Evolutionary conservation across 2,329 filamentous ascomycete species (phyloP).

Genomic region (Ophiocordyceps camponoti-saundersi): DNA sequence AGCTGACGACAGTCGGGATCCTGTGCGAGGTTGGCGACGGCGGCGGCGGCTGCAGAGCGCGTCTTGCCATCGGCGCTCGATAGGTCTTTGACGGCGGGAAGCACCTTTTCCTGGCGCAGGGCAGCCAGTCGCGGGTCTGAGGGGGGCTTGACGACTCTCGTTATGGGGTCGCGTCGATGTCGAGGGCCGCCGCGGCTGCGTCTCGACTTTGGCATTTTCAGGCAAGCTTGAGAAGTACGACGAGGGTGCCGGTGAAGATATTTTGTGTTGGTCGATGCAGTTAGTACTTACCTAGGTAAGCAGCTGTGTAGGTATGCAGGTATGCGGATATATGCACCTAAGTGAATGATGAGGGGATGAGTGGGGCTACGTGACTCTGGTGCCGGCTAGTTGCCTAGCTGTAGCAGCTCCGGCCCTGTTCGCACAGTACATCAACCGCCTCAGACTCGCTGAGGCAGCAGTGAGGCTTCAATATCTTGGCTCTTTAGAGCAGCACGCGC

Average conservation of each 20-base stretch:
- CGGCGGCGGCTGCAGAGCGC: slow-evolving; percentile 40
- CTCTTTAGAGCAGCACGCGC: too few relatives aligned
- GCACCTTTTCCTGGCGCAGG: slow-evolving; percentile 43
- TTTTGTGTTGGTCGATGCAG: background rate
- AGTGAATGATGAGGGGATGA: too few relatives aligned
- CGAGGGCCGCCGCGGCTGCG: slow-evolving; percentile 30
- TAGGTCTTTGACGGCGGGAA: slow-evolving; percentile 44
- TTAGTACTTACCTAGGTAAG: background rate
- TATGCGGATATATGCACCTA: too few relatives aligned
- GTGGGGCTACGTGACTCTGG: too few relatives aligned
- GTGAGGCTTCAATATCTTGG: too few relatives aligned
- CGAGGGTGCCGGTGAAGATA: background rate
- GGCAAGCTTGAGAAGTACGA: background rate
- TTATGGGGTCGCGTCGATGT: slow-evolving; percentile 35
- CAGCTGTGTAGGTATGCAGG: too few relatives aligned
- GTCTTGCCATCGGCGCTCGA: slow-evolving; percentile 40
- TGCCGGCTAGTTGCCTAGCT: too few relatives aligned
- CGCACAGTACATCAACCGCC: too few relatives aligned
- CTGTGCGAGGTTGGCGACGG: slow-evolving; percentile 44
- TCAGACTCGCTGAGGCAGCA: too few relatives aligned
- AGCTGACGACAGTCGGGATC: slow-evolving; percentile 46
- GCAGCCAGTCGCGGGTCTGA: slow-evolving; percentile 46
- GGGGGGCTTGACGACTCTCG: slow-evolving; percentile 41
- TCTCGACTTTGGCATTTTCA: slow-evolving; percentile 41
- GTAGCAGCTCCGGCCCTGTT: too few relatives aligned